Evolutionary conservation across 2,329 filamentous ascomycete genomes (phyloP).

Genomic region (Aureobasidium sp.): DNA sequence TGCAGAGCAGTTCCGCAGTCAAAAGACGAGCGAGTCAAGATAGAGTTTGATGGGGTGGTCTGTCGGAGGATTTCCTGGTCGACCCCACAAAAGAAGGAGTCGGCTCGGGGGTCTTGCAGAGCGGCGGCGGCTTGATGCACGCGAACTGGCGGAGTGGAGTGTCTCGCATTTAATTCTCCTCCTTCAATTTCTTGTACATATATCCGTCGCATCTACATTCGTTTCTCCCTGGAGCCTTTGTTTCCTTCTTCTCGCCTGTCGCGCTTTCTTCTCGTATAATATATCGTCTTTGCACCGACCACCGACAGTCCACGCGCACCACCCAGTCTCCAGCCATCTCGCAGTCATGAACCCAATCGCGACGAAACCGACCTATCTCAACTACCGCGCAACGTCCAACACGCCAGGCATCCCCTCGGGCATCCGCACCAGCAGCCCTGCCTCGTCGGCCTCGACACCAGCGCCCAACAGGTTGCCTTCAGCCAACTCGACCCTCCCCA

Average conservation of each 20-base stretch:
- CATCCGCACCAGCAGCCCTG: background rate
- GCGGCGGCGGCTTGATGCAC: background rate
- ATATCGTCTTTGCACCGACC: background rate
- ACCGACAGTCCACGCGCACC: background rate
- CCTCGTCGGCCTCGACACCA: background rate
- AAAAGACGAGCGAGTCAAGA: background rate
- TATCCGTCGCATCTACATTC: background rate
- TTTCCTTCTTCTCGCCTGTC: background rate
- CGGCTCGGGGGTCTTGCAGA: background rate
- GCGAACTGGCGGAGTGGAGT: background rate
- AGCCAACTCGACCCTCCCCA: background rate
- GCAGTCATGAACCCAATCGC: background rate
- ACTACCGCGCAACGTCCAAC: background rate
- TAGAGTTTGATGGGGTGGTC: background rate
- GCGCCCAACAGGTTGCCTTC: background rate
- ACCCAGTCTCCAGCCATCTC: background rate
- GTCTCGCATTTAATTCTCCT: conserved; percentile 8
- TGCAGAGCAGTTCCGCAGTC: background rate
- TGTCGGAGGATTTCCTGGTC: background rate
- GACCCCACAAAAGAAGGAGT: background rate
- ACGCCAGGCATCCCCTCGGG: background rate
- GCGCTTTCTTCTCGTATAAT: background rate
- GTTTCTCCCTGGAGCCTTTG: background rate
- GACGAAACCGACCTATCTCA: conserved; percentile 11
- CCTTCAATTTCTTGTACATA: background rate